A percentile compares a stretch with the other conserved stretches of the same genome.
These are phyloP conservation scores for Aspergillus cavernicola DNA, from an alignment of 495 filamentous ascomycete species.

Conservation along the genomic window DNA sequence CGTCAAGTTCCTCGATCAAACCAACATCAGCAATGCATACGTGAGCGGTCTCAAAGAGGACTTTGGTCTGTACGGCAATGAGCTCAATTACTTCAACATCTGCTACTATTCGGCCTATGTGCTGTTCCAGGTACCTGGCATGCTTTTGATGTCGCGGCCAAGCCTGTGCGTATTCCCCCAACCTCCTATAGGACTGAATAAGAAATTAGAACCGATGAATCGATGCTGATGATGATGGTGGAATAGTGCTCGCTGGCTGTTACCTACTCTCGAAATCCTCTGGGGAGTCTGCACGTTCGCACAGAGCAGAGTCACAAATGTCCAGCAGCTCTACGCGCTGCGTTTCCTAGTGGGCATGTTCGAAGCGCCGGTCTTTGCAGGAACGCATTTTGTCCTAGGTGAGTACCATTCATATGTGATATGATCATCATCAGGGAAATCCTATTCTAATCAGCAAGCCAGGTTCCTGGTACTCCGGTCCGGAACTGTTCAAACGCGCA, in stretches of 20 bases:
- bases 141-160: constrained; percentile 35
- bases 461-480: constrained; percentile 40
- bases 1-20: constrained; percentile 40
- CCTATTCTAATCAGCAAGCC: too few species aligned
- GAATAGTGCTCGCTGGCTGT: constrained; percentile 32
- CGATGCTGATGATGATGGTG: constrained; percentile 1
- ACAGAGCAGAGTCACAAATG: constrained; percentile 34
- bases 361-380: constrained; percentile 42
- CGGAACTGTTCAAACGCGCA: constrained; percentile 37
- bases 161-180: constrained; percentile 21
- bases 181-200: neutral
- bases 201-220: too few species aligned
- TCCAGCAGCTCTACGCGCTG: constrained; percentile 43
- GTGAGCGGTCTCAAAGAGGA: constrained; percentile 60
- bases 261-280: constrained; percentile 30
- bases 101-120: constrained; percentile 39
- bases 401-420: too few species aligned
- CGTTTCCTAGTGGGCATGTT: constrained; percentile 51
- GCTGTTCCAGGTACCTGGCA: constrained; percentile 35
- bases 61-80: constrained; percentile 51
- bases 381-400: constrained; percentile 40
- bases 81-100: constrained; percentile 45
- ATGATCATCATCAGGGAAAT: too few species aligned
- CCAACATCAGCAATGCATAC: constrained; percentile 50
- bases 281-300: constrained; percentile 31